A percentile compares a stretch with the other conserved stretches of the same genome.
phyloP scores from a whole-genome alignment of 2,329 filamentous ascomycete species.

The Fusarium bulbicola region DNA sequence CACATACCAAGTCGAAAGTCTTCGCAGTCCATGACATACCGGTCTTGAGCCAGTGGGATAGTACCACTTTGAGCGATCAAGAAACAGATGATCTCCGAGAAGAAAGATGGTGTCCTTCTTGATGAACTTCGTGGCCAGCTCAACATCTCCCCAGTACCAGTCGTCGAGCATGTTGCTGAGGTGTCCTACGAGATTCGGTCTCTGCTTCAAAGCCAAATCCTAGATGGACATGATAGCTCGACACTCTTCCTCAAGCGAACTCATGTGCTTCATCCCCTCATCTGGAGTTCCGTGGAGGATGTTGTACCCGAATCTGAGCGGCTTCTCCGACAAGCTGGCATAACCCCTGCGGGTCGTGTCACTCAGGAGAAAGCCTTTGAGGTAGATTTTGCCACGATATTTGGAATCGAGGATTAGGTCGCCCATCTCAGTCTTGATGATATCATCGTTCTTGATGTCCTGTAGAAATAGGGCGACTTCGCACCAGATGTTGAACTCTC shows the following conservation, averaged over 20 bases:
- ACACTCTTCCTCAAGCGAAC: background rate
- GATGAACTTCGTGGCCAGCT: background rate
- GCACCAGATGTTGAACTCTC: conserved; percentile 18
- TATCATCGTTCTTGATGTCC: background rate
- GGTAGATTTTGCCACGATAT: conserved; percentile 2
- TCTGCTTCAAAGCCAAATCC: background rate
- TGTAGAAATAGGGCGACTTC: conserved; percentile 12
- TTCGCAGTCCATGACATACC: background rate
- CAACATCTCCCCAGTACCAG: conserved; percentile 12
- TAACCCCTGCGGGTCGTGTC: background rate
- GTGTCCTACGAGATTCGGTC: background rate
- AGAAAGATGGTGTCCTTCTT: background rate
- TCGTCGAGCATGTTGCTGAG: conserved; percentile 21
- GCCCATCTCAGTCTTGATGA: background rate
- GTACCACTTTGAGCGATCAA: conserved; percentile 19
- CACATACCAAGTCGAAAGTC: background rate
- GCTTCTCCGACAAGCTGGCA: conserved; percentile 14
- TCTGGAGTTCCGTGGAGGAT: background rate
- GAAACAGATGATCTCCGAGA: conserved; percentile 7
- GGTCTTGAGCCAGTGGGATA: conserved; percentile 2
- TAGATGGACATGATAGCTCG: conserved; percentile 21
- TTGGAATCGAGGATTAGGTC: background rate
- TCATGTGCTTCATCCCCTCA: background rate
- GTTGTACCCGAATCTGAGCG: conserved; percentile 25
- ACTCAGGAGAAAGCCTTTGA: conserved; percentile 10